Conservation (phyloP, 306 rosid species). For the Hippophae rhamnoides region DNA sequence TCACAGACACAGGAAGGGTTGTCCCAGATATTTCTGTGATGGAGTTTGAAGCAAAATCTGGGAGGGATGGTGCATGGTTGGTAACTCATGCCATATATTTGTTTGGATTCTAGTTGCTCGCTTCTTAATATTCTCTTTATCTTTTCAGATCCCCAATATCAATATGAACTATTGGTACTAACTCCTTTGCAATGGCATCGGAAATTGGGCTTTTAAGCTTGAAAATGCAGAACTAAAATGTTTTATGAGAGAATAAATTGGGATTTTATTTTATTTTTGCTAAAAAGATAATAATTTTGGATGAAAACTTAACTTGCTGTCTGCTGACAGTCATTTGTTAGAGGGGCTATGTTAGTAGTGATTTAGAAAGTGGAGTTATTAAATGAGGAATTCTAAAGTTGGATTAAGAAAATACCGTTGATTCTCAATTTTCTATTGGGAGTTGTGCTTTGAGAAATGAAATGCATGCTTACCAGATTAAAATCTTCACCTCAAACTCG, state of each 20-base stretch:
- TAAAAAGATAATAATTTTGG: no score
- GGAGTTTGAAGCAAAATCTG: constrained; percentile 98
- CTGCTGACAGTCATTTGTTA: not conserved
- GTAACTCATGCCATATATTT: constrained; percentile 28
- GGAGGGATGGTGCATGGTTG: constrained; percentile 99
- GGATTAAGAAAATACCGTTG: not conserved
- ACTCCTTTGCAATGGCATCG: not conserved
- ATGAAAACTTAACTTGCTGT: no score
- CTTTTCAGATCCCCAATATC: constrained; percentile 3
- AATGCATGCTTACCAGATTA: not conserved
- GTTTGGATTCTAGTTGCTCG: constrained; percentile 14
- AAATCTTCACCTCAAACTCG: not conserved
- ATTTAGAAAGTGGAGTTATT: not conserved
- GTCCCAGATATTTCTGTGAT: constrained; percentile 52
- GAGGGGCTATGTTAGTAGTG: not conserved
- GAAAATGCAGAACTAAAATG: not conserved
- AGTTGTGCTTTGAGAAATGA: not conserved
- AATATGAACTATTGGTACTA: not conserved
- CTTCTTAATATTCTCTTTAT: constrained; percentile 7
- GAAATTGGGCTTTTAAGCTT: not conserved
- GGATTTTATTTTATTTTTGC: not conserved
- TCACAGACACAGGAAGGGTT: constrained; percentile 45
- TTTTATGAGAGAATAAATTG: not conserved
- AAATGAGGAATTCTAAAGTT: not conserved
- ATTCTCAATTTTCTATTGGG: not conserved